These are phyloP conservation scores for Scalesia atractyloides DNA, from an alignment of 129 eudicot genomes.

Conservation along the genomic window DNA sequence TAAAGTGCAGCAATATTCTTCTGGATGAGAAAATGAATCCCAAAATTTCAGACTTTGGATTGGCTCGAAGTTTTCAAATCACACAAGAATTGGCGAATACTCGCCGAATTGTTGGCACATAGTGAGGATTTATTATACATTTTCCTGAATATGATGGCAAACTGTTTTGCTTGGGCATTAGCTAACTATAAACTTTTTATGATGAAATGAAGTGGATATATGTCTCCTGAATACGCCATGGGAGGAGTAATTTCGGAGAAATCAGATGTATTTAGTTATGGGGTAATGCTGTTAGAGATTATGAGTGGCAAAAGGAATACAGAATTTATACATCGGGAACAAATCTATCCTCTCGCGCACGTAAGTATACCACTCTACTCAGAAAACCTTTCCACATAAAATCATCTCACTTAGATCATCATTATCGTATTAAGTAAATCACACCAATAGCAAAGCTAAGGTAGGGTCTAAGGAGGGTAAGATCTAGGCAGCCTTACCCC, in stretches of 20 bases:
- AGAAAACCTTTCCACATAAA: too few species aligned
- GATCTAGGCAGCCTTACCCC: too few species aligned
- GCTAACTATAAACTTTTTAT: background rate
- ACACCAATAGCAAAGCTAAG: background rate
- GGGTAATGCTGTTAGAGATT: constrained; percentile 49
- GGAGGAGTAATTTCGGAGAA: constrained; percentile 43
- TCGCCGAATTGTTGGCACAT: constrained; percentile 44
- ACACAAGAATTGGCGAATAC: constrained; percentile 38
- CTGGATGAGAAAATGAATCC: constrained; percentile 50
- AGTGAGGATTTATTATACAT: constrained; percentile 25
- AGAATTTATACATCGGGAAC: constrained; percentile 29
- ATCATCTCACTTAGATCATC: too few species aligned
- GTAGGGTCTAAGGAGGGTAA: too few species aligned
- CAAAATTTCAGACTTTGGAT: constrained; percentile 54
- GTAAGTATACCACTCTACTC: too few species aligned
- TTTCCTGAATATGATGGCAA: constrained; percentile 10
- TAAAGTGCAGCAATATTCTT: constrained; percentile 45
- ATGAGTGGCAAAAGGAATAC: constrained; percentile 41
- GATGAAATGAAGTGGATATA: constrained; percentile 41
- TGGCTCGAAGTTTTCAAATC: constrained; percentile 42
- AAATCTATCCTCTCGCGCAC: background rate
- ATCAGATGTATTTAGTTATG: constrained; percentile 48
- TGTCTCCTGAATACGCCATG: constrained; percentile 49
- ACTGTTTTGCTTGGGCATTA: background rate
- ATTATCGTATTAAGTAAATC: background rate